Conservation (phyloP, 2,329 filamentous ascomycete species). For the Rhynchosporium agropyri region DNA sequence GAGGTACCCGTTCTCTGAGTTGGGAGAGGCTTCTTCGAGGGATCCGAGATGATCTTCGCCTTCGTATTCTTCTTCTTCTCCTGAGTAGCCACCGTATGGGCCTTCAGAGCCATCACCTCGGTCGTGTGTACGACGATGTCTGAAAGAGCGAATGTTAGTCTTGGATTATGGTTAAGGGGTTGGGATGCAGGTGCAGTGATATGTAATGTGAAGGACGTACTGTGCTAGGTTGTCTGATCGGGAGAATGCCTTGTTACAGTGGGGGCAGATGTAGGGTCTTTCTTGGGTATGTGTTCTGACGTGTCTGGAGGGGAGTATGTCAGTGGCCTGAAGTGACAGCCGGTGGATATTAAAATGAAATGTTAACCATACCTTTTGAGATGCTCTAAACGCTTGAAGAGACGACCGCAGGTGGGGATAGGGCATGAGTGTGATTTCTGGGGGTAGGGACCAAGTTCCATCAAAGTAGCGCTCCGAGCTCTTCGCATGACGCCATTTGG, state of each 20-base stretch:
- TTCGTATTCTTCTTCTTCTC: slow-evolving; percentile 77
- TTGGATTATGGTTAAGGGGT: slow-evolving; percentile 25
- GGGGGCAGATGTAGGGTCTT: slow-evolving; percentile 94
- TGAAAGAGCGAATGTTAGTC: slow-evolving; percentile 42
- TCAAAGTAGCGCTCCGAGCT: slow-evolving; percentile 91
- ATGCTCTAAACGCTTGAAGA: slow-evolving; percentile 99
- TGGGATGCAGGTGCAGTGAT: slow-evolving; percentile 41
- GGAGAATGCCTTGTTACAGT: slow-evolving; percentile 99
- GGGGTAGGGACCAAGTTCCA: slow-evolving; percentile 94
- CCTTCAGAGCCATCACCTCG: slow-evolving; percentile 68
- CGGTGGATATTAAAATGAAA: slow-evolving; percentile 40
- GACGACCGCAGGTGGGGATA: slow-evolving; percentile 94
- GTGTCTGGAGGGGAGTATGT: slow-evolving; percentile 68
- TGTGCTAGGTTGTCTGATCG: slow-evolving; percentile 98
- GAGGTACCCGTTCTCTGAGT: slow-evolving; percentile 68
- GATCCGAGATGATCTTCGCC: slow-evolving; percentile 84
- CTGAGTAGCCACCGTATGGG: slow-evolving; percentile 58
- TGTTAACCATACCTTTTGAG: slow-evolving; percentile 82
- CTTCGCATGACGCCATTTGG: slow-evolving; percentile 79
- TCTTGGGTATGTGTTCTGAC: slow-evolving; percentile 99
- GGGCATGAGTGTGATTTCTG: slow-evolving; percentile 98
- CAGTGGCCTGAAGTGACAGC: slow-evolving; percentile 49
- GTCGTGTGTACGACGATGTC: slow-evolving; percentile 82
- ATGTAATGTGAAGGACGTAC: slow-evolving; percentile 56
- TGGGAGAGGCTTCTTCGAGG: slow-evolving; percentile 77